Conservation (phyloP, 805 yeast genomes). For the Monosporozyma unispora region DNA sequence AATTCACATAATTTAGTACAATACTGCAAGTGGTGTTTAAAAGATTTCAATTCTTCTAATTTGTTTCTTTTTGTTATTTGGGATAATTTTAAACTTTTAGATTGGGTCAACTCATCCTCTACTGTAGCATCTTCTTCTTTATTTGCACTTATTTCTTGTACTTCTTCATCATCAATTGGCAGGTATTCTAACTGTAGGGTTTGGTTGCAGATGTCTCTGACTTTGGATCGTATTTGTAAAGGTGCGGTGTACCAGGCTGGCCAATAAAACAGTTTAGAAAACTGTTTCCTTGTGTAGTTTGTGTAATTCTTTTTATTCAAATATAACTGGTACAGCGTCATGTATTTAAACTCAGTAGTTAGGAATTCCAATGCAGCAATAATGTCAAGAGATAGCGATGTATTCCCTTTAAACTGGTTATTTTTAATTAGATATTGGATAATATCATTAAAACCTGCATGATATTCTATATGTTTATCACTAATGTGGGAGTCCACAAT, state of each 20-base stretch:
- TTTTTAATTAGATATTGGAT: constrained; percentile 23
- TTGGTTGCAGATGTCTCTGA: constrained; percentile 14
- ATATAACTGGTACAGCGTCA: constrained; percentile 50
- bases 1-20: constrained; percentile 11
- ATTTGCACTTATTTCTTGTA: constrained; percentile 2
- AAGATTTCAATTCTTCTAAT: constrained; percentile 15
- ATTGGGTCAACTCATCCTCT: constrained; percentile 19
- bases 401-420: neutral
- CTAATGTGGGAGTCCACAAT: constrained; percentile 10
- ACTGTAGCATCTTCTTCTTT: neutral
- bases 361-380: constrained; percentile 25
- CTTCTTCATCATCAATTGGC: constrained; percentile 16
- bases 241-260: constrained; percentile 73
- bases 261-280: constrained; percentile 48
- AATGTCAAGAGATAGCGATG: neutral
- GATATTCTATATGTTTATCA: neutral
- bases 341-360: constrained; percentile 34
- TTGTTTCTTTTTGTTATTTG: constrained; percentile 16
- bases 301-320: constrained; percentile 52
- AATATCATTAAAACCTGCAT: constrained; percentile 36
- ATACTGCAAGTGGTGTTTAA: constrained; percentile 17
- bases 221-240: constrained; percentile 10
- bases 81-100: constrained; percentile 22
- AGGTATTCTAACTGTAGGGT: constrained; percentile 11
- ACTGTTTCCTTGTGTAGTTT: constrained; percentile 46